Conservation (phyloP, 768 basidiomycete species). For the Porpolomopsis calyptriformis region DNA sequence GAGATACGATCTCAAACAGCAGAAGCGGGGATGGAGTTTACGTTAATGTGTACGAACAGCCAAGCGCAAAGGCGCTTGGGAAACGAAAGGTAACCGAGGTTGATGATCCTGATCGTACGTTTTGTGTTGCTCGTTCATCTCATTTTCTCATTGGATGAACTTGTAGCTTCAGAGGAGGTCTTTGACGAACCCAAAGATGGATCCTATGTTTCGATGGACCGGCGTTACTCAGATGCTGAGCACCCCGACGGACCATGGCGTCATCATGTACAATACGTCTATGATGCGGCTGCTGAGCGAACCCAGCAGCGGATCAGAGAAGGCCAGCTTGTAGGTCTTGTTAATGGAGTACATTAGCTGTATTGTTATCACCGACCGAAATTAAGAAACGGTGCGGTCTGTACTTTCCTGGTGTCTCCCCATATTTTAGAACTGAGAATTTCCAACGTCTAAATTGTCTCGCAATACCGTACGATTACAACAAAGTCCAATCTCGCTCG, state of each 20-base stretch:
- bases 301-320: slow-evolving; percentile 48
- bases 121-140: not conserved
- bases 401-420: too few species aligned
- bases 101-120: slow-evolving; percentile 39
- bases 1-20: slow-evolving; percentile 7
- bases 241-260: slow-evolving; percentile 21
- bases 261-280: slow-evolving; percentile 62
- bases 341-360: slow-evolving; percentile 38
- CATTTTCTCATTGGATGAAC: not conserved
- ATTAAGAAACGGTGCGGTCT: not conserved
- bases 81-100: slow-evolving; percentile 59
- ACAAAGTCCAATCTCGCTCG: too few species aligned
- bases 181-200: slow-evolving; percentile 34
- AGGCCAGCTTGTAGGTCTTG: slow-evolving; percentile 22
- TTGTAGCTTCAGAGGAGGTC: slow-evolving; percentile 40
- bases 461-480: too few species aligned
- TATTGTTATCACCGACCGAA: not conserved
- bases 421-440: too few species aligned
- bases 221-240: slow-evolving; percentile 43
- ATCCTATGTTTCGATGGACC: slow-evolving; percentile 23
- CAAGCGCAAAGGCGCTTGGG: slow-evolving; percentile 82
- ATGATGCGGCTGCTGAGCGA: slow-evolving; percentile 85
- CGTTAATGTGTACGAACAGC: slow-evolving; percentile 35
- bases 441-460: too few species aligned
- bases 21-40: slow-evolving; percentile 22